These are phyloP conservation scores for Malania oleifera DNA, from an alignment of 164 flowering plant species.

Conservation along the genomic window DNA sequence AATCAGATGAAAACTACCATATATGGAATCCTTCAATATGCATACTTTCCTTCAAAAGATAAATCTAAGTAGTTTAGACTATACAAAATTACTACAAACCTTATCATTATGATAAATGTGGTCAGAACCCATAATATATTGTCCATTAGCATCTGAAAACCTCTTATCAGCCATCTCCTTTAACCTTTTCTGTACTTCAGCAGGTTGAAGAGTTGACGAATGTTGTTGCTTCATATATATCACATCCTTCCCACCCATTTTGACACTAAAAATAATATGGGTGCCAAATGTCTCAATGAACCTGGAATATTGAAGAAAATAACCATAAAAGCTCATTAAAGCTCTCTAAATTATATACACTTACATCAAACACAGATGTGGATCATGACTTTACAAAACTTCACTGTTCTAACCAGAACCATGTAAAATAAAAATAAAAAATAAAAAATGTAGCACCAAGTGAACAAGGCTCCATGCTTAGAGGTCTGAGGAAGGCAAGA, in stretches of 20 bases:
- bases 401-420: no score
- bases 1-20: no score
- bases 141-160: conserved; percentile 58
- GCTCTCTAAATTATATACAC: background rate
- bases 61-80: background rate
- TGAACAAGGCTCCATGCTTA: no score
- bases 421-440: no score
- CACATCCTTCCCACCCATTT: conserved; percentile 97
- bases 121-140: conserved; percentile 33
- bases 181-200: conserved; percentile 76
- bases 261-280: conserved; percentile 82
- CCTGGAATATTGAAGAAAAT: conserved; percentile 31
- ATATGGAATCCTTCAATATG: no score
- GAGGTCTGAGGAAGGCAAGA: no score
- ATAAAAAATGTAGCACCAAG: no score
- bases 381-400: no score
- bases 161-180: conserved; percentile 87
- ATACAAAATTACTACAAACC: conserved; percentile 35
- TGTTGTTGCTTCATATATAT: conserved; percentile 82
- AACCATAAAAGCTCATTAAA: background rate
- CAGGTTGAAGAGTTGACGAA: conserved; percentile 74
- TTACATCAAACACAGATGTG: no score
- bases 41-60: no score
- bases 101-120: conserved; percentile 43
- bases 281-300: conserved; percentile 89